Base-by-base conservation (phyloP, 192 early-diverging fungal species). In the Podochytrium sp. region DNA sequence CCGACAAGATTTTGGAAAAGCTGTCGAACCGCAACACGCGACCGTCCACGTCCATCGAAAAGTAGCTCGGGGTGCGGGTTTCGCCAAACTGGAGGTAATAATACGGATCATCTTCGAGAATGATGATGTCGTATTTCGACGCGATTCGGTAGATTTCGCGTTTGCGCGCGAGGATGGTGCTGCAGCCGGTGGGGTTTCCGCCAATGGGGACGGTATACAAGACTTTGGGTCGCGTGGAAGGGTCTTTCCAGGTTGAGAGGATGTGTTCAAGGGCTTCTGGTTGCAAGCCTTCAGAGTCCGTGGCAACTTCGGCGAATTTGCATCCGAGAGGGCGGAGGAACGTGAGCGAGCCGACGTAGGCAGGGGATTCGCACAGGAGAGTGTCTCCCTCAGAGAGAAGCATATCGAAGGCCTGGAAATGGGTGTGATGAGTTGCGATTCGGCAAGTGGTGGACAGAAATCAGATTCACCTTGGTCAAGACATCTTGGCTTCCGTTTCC, bases 51-150 rank as follows among this genome's bases (percentile, higher is more conserved):
- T 97, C 95, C 71, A 98, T 83, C 18, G 94, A 95, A n/a, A 96
- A 84, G 75, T 96, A 93, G 1, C 92, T 93, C 1, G 91, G 89
- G 16, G 87, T 69, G 60, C 87, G 87, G 14, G 34, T 29, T 41
- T 81, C 65, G 23, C 53, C 64, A 71, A 84, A 87, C 66, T 85
- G 95, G 37, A 98, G 78, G 60, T 93, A 96, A 71, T 93, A 96
- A 76, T 98, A 98, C 20, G 96, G 96, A 77, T 97, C 96, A 71
- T 98, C 97, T 76, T 98, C 97, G 32, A 96, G 78, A 34, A 98
- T 92, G 20, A 98, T 79, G 53, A 98, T 65, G 53, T 94, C 81
- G 77, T 93, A 91, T 69, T 89, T 83, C 55, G 84, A 83, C 6
- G 90, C 90, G 40, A 97, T 83, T 30, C 82, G 81, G 69, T 97